phyloP scores from a whole-genome alignment of 2,329 filamentous ascomycete species.

The Talaromyces sp. region DNA sequence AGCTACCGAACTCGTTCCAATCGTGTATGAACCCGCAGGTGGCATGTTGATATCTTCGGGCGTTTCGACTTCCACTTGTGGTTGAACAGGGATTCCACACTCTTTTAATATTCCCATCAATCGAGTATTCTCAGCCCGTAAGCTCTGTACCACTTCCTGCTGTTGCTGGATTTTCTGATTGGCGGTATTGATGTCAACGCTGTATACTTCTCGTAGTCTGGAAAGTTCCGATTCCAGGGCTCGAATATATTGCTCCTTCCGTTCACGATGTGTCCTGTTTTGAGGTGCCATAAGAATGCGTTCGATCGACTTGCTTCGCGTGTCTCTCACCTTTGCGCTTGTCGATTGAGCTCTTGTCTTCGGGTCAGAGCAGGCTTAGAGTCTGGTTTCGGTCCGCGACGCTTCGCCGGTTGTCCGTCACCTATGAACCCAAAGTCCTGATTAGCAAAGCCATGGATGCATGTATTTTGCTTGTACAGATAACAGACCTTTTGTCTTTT shows the following conservation, averaged over 20 bases:
- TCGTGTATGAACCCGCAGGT: background rate
- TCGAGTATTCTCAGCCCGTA: slow-evolving; percentile 75
- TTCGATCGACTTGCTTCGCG: slow-evolving; percentile 18
- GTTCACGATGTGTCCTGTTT: slow-evolving; percentile 84
- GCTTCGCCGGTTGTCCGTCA: slow-evolving; percentile 85
- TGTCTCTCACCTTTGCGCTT: slow-evolving; percentile 76
- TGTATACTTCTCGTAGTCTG: slow-evolving; percentile 70
- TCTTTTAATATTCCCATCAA: slow-evolving; percentile 62
- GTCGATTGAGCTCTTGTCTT: slow-evolving; percentile 88
- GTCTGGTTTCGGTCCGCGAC: slow-evolving; percentile 91
- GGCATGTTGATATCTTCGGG: slow-evolving; percentile 36
- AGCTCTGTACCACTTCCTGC: slow-evolving; percentile 68
- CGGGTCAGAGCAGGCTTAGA: slow-evolving; percentile 91
- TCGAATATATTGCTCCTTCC: slow-evolving; percentile 95
- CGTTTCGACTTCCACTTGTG: slow-evolving; percentile 25
- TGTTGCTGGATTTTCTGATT: slow-evolving; percentile 55
- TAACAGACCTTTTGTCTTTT: slow-evolving; percentile 66
- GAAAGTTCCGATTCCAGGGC: slow-evolving; percentile 87
- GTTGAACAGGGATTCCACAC: slow-evolving; percentile 58
- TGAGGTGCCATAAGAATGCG: background rate
- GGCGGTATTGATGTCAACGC: slow-evolving; percentile 65
- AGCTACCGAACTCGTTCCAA: slow-evolving; percentile 34
- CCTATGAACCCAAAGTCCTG: slow-evolving; percentile 9
- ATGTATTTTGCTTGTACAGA: background rate
- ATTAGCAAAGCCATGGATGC: background rate